Evolutionary conservation across 1,284 basidiomycete genomes (phyloP).

Genomic region (Volvariella surrecta): DNA sequence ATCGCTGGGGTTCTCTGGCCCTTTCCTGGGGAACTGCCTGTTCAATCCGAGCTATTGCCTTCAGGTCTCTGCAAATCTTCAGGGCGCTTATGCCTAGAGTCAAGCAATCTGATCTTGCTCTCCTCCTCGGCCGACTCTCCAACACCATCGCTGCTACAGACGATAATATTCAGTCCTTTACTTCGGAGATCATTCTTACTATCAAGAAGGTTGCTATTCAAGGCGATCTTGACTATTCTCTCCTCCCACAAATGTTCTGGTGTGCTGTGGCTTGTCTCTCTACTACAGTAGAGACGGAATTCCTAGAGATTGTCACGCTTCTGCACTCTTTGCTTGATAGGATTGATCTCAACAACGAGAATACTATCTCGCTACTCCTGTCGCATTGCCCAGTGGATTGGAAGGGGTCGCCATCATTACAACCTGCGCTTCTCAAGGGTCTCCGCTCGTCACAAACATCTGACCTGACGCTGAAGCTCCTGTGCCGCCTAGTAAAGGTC

Average conservation of each 20-base stretch:
- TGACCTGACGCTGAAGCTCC: conserved; percentile 58
- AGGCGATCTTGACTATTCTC: conserved; percentile 46
- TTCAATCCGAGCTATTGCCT: conserved; percentile 80
- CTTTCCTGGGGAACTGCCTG: conserved; percentile 84
- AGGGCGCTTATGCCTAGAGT: conserved; percentile 74
- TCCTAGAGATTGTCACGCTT: conserved; percentile 60
- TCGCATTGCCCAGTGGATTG: conserved; percentile 69
- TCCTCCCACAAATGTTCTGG: conserved; percentile 87
- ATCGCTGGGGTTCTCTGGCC: conserved; percentile 78
- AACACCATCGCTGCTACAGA: conserved; percentile 78
- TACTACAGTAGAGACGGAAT: conserved; percentile 82
- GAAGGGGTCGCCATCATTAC: conserved; percentile 61
- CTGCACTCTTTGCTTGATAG: conserved; percentile 65
- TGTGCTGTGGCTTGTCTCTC: conserved; percentile 75
- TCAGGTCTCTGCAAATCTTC: conserved; percentile 88
- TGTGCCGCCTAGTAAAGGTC: conserved; percentile 60
- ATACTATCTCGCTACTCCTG: conserved; percentile 54
- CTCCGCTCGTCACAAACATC: conserved; percentile 75
- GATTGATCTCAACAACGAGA: conserved; percentile 66
- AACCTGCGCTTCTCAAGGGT: conserved; percentile 72
- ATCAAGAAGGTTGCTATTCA: conserved; percentile 61
- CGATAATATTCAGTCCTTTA: conserved; percentile 75
- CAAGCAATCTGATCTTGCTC: conserved; percentile 67
- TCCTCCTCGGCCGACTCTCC: conserved; percentile 77
- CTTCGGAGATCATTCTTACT: conserved; percentile 77